Base-by-base conservation (phyloP, 1,284 basidiomycete species). In the Ceratobasidium sp. region DNA sequence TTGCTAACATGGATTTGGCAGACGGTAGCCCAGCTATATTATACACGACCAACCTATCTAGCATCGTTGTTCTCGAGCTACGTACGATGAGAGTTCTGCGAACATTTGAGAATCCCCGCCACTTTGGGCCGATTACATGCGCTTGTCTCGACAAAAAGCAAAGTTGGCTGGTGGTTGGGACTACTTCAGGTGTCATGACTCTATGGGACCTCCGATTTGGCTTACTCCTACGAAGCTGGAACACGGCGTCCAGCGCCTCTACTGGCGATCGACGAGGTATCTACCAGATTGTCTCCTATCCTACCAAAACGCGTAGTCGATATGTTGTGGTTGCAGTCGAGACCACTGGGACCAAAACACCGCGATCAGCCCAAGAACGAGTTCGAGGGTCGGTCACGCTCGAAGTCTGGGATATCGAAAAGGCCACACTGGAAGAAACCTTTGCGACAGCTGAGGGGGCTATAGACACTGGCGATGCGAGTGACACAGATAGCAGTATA, bases 41-140 rank as follows among this genome's bases (percentile, higher is more conserved):
- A 4, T 83, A 86, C 63, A 86, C 84, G 26, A 88, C 87, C 0
- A 83, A 83, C 55, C 83, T 83, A 12, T 85, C 84, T 15, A 77
- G 81, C 23, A 83, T 88, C 61, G 81, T 84, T 0, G 80, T 86
- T n/a, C 81, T 87, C 75, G 87, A 88, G 79, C 80, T 88, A n/a
- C 83, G 86, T 20, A 86, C 84, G 12, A 87, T 88, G 86, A 84
- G 85, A 53, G 82, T 83, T 33, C 78, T 86, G n/a, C 83, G 83
- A 49, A 81, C 81, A 9, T 83, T 86, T 60, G 51, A 82, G 1
- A 85, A 85, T 64, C 85, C 86, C 10, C 81, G 81, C 1, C 85
- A 87, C 69, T 82, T 83, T 40, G 87, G 87, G 1, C 83, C 86
- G 0, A 84, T 87, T 76, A 84, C 86, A 2, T 82, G 84, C 68